Percentiles rank a stretch among this genome's conserved stretches.
These are phyloP conservation scores for Phytophthora megakarya DNA, from an alignment of 352 stramenopile genomes.

Conservation along the genomic window DNA sequence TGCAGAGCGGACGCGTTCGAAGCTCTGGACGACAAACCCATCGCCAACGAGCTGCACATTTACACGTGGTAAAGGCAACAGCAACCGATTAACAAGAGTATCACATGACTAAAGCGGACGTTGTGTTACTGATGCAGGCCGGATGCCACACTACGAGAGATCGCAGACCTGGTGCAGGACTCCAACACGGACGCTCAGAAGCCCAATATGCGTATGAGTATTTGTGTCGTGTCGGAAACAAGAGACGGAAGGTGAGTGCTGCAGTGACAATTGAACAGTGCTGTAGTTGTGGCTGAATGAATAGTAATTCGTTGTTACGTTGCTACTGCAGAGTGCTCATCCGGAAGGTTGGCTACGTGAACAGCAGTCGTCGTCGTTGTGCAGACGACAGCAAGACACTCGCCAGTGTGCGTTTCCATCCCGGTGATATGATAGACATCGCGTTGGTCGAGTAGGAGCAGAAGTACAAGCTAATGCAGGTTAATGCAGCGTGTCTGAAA, in stretches of 20 bases:
- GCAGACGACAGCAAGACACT: slow-evolving; percentile 73
- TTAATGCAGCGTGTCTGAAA: slow-evolving; percentile 21
- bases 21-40: slow-evolving; percentile 50
- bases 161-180: slow-evolving; percentile 73
- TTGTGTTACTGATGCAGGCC: slow-evolving; percentile 35
- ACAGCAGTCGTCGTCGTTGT: slow-evolving; percentile 50
- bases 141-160: slow-evolving; percentile 72
- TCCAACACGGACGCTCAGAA: slow-evolving; percentile 60
- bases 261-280: neutral
- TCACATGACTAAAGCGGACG: neutral
- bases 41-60: slow-evolving; percentile 70
- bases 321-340: slow-evolving; percentile 46
- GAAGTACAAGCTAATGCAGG: neutral
- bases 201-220: slow-evolving; percentile 57
- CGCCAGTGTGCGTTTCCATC: slow-evolving; percentile 60
- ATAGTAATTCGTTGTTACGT: no score
- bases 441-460: slow-evolving; percentile 49
- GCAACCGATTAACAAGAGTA: neutral
- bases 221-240: slow-evolving; percentile 64
- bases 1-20: slow-evolving; percentile 67
- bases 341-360: slow-evolving; percentile 68
- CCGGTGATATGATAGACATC: slow-evolving; percentile 69
- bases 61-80: slow-evolving; percentile 63
- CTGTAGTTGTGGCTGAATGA: no score
- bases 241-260: slow-evolving; percentile 47